phyloP scores from a whole-genome alignment of 805 yeast genomes.

The Pachysolen tannophilus region DNA sequence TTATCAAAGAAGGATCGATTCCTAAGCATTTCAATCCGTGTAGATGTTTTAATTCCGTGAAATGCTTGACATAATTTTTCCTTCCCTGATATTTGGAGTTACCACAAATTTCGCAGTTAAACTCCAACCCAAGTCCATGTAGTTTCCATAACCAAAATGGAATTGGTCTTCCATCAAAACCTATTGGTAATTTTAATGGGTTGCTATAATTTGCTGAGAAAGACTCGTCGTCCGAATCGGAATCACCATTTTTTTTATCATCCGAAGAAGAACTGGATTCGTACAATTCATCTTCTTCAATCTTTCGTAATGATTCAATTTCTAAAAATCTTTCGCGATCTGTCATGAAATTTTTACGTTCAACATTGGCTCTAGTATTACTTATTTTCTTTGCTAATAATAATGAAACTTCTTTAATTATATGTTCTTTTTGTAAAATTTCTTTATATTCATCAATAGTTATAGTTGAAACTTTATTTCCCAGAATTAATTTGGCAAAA shows the following conservation, averaged over 20 bases:
- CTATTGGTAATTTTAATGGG: slow-evolving; percentile 63
- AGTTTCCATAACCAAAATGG: slow-evolving; percentile 91
- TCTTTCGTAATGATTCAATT: slow-evolving; percentile 27
- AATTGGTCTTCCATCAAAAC: slow-evolving; percentile 85
- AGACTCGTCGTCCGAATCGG: slow-evolving; percentile 24
- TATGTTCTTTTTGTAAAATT: slow-evolving; percentile 27
- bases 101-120: slow-evolving; percentile 83
- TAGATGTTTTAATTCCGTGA: slow-evolving; percentile 58
- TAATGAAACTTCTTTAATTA: slow-evolving; percentile 27
- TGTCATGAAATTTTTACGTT: slow-evolving; percentile 60
- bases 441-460: slow-evolving; percentile 12
- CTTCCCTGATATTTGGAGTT: slow-evolving; percentile 68
- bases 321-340: slow-evolving; percentile 60
- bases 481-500: slow-evolving; percentile 11
- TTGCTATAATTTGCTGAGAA: slow-evolving; percentile 20
- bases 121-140: slow-evolving; percentile 72
- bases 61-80: slow-evolving; percentile 64
- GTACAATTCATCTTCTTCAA: slow-evolving; percentile 26
- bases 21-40: slow-evolving; percentile 75
- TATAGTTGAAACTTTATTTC: slow-evolving; percentile 4
- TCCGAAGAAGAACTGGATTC: slow-evolving; percentile 20
- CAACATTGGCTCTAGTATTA: slow-evolving; percentile 52
- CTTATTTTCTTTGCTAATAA: slow-evolving; percentile 32
- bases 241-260: slow-evolving; percentile 16
- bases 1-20: slow-evolving; percentile 36